These are phyloP conservation scores for Guadua angustifolia DNA, from an alignment of 176 grass and related monocot genomes.

Conservation along the genomic window DNA sequence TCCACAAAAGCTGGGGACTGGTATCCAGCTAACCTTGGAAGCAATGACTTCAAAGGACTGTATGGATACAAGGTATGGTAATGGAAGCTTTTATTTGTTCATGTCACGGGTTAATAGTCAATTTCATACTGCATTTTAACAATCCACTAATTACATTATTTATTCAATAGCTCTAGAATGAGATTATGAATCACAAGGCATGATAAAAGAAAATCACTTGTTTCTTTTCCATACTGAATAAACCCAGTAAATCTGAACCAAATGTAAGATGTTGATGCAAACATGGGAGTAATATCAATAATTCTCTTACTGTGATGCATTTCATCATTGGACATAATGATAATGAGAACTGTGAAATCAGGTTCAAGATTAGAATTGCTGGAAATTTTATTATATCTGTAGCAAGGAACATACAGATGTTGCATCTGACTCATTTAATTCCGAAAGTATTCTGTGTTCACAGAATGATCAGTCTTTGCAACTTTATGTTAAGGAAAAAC, in stretches of 20 bases:
- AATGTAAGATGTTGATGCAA: neutral
- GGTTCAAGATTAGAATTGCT: neutral
- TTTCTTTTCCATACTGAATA: neutral
- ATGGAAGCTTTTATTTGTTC: constrained; percentile 29
- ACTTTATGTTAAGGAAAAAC: neutral
- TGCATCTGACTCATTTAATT: constrained; percentile 4
- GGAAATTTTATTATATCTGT: neutral
- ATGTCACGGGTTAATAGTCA: neutral
- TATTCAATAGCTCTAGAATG: constrained; percentile 2
- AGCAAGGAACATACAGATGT: neutral
- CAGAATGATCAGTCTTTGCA: neutral
- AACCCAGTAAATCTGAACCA: constrained; percentile 9
- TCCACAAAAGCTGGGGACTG: constrained; percentile 74
- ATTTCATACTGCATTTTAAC: neutral
- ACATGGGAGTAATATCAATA: constrained; percentile 10
- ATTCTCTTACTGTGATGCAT: neutral
- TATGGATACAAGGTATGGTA: constrained; percentile 82
- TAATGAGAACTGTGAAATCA: neutral
- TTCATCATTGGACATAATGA: neutral
- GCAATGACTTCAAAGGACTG: constrained; percentile 91
- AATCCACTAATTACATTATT: constrained; percentile 8
- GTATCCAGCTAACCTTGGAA: constrained; percentile 82
- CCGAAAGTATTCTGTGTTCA: neutral
- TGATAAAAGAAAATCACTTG: neutral
- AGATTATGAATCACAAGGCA: neutral